Conservation (phyloP, 805 yeast genomes). For the Spathaspora boniae region DNA sequence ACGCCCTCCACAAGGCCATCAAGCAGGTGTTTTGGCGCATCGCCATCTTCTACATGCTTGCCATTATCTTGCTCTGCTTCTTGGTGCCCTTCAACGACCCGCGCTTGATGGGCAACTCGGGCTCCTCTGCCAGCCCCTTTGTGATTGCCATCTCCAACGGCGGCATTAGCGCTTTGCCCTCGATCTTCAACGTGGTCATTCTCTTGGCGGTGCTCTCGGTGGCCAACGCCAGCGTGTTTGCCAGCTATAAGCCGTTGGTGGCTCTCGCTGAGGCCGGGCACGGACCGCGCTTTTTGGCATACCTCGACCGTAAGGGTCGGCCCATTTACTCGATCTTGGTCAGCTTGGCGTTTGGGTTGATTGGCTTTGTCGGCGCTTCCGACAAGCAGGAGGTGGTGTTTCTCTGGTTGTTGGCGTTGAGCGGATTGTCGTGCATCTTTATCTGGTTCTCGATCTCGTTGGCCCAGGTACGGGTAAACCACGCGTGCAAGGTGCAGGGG, state of each 20-base stretch:
- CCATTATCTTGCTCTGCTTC: slow-evolving; percentile 26
- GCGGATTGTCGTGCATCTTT: slow-evolving; percentile 36
- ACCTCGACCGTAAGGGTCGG: slow-evolving; percentile 35
- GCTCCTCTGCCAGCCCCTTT: slow-evolving; percentile 65
- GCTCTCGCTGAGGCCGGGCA: slow-evolving; percentile 65
- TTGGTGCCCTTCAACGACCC: slow-evolving; percentile 48
- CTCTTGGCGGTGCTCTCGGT: slow-evolving; percentile 68
- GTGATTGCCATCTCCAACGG: slow-evolving; percentile 62
- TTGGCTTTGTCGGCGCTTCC: slow-evolving; percentile 31
- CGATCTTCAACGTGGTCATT: slow-evolving; percentile 68
- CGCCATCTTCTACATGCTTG: slow-evolving; percentile 29
- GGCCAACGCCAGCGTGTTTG: slow-evolving; percentile 68
- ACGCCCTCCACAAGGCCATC: slow-evolving; percentile 33
- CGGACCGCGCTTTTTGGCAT: slow-evolving; percentile 45
- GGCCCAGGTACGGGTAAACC: slow-evolving; percentile 44
- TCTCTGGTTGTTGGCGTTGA: slow-evolving; percentile 36
- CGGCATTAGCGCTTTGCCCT: slow-evolving; percentile 61
- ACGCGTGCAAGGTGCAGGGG: slow-evolving; percentile 57
- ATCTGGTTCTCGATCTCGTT: slow-evolving; percentile 37
- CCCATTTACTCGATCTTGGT: slow-evolving; percentile 32
- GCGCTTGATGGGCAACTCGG: slow-evolving; percentile 46
- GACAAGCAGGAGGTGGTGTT: slow-evolving; percentile 25
- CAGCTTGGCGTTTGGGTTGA: slow-evolving; percentile 27
- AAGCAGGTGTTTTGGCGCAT: slow-evolving; percentile 41
- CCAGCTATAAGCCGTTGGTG: slow-evolving; percentile 61